Base-by-base conservation (phyloP, 495 filamentous ascomycete genomes). In the Chlorociboria aeruginascens region DNA sequence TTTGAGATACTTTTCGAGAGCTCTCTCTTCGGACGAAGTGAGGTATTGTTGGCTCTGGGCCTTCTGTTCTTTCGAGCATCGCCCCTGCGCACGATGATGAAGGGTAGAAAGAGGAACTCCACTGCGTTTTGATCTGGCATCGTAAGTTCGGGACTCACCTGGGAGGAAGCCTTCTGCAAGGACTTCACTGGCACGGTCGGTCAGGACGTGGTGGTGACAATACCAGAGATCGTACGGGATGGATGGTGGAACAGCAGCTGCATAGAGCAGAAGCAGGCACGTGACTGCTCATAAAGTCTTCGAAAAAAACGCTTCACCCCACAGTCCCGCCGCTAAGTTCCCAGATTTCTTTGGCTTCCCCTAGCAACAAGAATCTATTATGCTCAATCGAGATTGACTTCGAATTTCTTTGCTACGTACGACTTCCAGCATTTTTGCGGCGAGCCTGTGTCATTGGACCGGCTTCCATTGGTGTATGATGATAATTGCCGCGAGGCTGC, bases 91-190 rank as follows among this genome's bases (percentile, higher is more conserved):
- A 40, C 37, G 16, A 31, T 39, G 29, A 37, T 47, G 13, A 16
- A 47, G 45, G 45, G 45, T 47, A 37, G 33, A 47, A 11, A 38
- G 32, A 39, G 45, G 45, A 34, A 28, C 20, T 11, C 29, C 29
- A 6, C 14, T 47, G n/a, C 33, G 33, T 47, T 42, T 35, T 43
- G 39, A 41, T 35, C 32, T 45, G 20, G 42, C 31, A 33, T 45
- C 31, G 29, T 45, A 45, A 32, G 42, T 45, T 45, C 29, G 31
- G 34, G 42, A 31, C 31, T 45, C 42, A 32, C 31, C 42, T 13
- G 29, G 42, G 12, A 45, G 42, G 34, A 45, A 45, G 42, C 25
- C 42, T 31, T 45, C 42, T 45, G 42, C 29, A 32, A n/a, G n/a
- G n/a, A n/a, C n/a, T n/a, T n/a, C n/a, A n/a, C n/a, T n/a, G n/a